phyloP scores from a whole-genome alignment of 371 early-diverging fungal species.

The Lichtheimia hyalospora region DNA sequence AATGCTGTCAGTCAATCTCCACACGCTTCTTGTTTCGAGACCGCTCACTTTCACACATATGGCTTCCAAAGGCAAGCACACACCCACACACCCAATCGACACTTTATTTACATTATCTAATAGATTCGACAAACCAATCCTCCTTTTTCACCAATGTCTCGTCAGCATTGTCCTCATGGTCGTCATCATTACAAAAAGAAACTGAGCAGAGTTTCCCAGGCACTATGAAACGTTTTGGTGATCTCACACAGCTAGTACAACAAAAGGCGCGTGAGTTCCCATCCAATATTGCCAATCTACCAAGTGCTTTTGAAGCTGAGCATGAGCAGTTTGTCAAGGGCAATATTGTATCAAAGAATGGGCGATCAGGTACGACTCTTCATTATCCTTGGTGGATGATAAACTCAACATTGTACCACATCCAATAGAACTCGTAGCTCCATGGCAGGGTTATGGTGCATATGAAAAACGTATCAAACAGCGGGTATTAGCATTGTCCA shows the following conservation, averaged over 20 bases:
- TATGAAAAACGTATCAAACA: constrained; percentile 58
- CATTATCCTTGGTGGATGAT: not conserved
- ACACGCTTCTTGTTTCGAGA: no score
- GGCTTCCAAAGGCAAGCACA: no score
- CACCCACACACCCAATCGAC: no score
- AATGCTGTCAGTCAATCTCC: no score
- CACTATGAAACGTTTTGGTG: constrained; percentile 29
- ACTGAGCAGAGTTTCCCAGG: constrained; percentile 24
- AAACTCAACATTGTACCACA: not conserved
- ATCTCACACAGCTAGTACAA: constrained; percentile 30
- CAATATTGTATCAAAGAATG: not conserved
- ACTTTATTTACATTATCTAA: no score
- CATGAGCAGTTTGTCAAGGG: constrained; percentile 32
- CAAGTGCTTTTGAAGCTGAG: constrained; percentile 37
- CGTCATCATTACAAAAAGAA: constrained; percentile 15
- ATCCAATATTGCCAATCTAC: constrained; percentile 28
- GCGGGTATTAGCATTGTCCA: constrained; percentile 58
- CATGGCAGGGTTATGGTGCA: constrained; percentile 58
- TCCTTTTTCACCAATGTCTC: constrained; percentile 9
- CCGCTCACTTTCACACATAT: no score
- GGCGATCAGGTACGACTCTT: no score
- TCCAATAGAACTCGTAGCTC: constrained; percentile 51
- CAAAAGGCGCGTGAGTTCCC: constrained; percentile 39
- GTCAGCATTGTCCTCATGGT: constrained; percentile 5
- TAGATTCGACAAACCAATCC: no score